These are phyloP conservation scores for Chamaecyparis obtusa DNA, from an alignment of 75 land plant genomes.

Conservation along the genomic window DNA sequence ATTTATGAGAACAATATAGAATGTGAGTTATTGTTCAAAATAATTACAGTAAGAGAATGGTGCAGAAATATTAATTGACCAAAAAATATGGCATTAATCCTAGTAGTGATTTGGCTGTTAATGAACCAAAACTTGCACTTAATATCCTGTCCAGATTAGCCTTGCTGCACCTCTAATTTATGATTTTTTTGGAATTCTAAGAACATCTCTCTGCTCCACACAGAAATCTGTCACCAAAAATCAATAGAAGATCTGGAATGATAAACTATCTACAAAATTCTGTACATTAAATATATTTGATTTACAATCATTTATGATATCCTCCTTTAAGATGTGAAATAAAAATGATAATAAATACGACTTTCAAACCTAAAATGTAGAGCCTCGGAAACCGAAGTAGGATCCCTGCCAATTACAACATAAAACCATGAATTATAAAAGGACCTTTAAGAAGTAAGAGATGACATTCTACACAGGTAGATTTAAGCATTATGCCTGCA, in stretches of 20 bases:
- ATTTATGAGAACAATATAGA: not conserved
- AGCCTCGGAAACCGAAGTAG: constrained; percentile 13
- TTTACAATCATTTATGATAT: not conserved
- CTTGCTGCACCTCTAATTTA: not conserved
- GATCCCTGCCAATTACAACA: constrained; percentile 11
- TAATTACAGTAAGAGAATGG: not conserved
- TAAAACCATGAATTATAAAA: not conserved
- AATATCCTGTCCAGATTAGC: not conserved
- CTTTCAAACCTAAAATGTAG: constrained; percentile 10
- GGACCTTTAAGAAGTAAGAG: constrained; percentile 2
- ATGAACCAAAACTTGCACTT: not conserved
- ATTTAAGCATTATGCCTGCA: not conserved
- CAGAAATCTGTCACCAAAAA: not conserved
- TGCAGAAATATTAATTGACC: not conserved
- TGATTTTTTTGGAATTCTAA: constrained; percentile 1
- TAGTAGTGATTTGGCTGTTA: not conserved
- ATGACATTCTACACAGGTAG: not conserved
- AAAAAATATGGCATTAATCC: not conserved
- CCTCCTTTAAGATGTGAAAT: not conserved
- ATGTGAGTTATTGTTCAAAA: not conserved
- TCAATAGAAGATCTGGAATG: constrained; percentile 1
- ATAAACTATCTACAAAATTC: not conserved
- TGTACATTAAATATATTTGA: not conserved
- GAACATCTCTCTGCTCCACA: not conserved
- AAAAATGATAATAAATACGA: not conserved